A percentile compares a stretch with the other conserved stretches of the same genome.
phyloP scores from a whole-genome alignment of 2,329 filamentous ascomycete species.

The Trichoderma breve region DNA sequence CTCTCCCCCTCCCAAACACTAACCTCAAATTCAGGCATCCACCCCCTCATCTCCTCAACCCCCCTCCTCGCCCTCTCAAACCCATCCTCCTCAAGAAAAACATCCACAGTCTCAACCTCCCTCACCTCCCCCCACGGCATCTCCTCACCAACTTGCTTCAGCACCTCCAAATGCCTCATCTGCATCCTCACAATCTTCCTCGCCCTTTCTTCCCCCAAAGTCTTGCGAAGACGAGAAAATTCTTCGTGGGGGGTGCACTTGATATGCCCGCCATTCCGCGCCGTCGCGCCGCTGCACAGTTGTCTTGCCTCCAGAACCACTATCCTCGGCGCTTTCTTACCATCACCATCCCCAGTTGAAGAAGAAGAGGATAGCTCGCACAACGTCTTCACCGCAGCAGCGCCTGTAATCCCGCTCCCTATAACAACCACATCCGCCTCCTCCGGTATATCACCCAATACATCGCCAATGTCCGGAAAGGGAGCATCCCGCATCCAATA shows the following conservation, averaged over 20 bases:
- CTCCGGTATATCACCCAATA: conserved; percentile 34
- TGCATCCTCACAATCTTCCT: conserved; percentile 44
- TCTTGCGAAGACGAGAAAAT: conserved; percentile 35
- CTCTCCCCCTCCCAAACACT: conserved; percentile 35
- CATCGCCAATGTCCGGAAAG: conserved; percentile 40
- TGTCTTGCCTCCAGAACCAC: conserved; percentile 52
- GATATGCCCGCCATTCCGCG: conserved; percentile 53
- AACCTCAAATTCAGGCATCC: conserved; percentile 42
- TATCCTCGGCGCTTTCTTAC: conserved; percentile 26
- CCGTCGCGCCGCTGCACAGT: conserved; percentile 52
- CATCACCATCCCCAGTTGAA: not conserved
- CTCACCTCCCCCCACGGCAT: conserved; percentile 42
- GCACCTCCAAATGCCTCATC: conserved; percentile 39
- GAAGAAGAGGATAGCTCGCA: conserved; percentile 10
- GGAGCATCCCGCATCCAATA: conserved; percentile 49
- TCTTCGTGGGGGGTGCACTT: conserved; percentile 45
- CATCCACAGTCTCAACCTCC: conserved; percentile 47
- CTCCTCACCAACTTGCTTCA: conserved; percentile 39
- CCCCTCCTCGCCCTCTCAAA: conserved; percentile 34
- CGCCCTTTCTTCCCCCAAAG: conserved; percentile 38
- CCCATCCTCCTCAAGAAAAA: conserved; percentile 40
- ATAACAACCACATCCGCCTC: conserved; percentile 51
- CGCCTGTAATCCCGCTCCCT: conserved; percentile 54
- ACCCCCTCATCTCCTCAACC: conserved; percentile 35
- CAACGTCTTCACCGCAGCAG: conserved; percentile 31